These are phyloP conservation scores for Rhizopogon vulgaris DNA, from an alignment of 768 basidiomycete genomes.

Conservation along the genomic window DNA sequence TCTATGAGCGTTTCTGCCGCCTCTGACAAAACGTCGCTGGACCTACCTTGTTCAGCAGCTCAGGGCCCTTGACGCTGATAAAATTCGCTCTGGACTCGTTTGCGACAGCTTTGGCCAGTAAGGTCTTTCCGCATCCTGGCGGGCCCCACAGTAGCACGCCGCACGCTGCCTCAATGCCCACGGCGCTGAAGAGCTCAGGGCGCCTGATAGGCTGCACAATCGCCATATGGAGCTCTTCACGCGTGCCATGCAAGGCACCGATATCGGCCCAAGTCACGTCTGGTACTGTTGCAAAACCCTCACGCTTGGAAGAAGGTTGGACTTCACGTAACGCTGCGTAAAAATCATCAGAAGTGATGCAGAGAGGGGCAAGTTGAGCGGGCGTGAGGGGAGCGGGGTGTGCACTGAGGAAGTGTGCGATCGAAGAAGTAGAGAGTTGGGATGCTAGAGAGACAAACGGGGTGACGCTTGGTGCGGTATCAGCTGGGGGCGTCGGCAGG, in stretches of 20 bases:
- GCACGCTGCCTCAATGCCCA: conserved; percentile 88
- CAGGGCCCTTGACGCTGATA: conserved; percentile 96
- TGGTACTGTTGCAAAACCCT: conserved; percentile 96
- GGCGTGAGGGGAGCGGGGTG: conserved; percentile 79
- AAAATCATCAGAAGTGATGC: conserved; percentile 81
- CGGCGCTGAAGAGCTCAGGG: conserved; percentile 81
- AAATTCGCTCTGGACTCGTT: conserved; percentile 95
- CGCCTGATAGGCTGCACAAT: conserved; percentile 91
- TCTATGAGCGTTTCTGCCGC: conserved; percentile 1
- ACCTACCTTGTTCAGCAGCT: conserved; percentile 89
- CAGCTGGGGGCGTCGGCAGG: conserved; percentile 11
- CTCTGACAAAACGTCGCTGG: neutral
- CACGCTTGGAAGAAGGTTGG: conserved; percentile 94
- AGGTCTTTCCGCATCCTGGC: conserved; percentile 95
- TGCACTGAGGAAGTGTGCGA: conserved; percentile 83
- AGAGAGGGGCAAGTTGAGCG: conserved; percentile 73
- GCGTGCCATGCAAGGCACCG: conserved; percentile 79
- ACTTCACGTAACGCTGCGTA: conserved; percentile 74
- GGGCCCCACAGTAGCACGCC: conserved; percentile 99
- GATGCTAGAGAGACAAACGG: conserved; percentile 33
- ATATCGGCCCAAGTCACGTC: conserved; percentile 94
- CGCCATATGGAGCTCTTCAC: conserved; percentile 95
- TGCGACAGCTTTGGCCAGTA: conserved; percentile 97
- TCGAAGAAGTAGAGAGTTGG: conserved; percentile 55
- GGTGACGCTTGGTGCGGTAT: conserved; percentile 12